These are phyloP conservation scores for Ceratocystis cacaofunesta DNA, from an alignment of 2,329 filamentous ascomycete species.

Conservation along the genomic window DNA sequence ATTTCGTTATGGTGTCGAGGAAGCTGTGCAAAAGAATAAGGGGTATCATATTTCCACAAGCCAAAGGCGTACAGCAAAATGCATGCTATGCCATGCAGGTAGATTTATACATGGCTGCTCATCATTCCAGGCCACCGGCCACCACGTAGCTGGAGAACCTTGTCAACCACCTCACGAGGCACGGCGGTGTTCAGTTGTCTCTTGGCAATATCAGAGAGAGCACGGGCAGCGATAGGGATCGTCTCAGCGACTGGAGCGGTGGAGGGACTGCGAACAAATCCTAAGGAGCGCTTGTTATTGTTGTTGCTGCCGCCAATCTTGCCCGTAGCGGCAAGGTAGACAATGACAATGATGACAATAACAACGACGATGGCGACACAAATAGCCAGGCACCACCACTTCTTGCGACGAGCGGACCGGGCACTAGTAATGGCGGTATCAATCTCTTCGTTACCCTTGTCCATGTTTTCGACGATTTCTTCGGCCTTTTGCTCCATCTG, in stretches of 20 bases:
- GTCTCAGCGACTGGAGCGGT: conserved; percentile 5
- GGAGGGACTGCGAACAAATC: conserved; percentile 13
- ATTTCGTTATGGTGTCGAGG: background rate
- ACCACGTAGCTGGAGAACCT: conserved; percentile 8
- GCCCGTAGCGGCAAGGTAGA: conserved; percentile 27
- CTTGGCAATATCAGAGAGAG: conserved; percentile 5
- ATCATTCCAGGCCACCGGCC: conserved; percentile 9
- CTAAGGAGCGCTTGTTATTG: conserved; percentile 22
- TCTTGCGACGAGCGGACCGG: conserved; percentile 70
- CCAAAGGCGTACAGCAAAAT: background rate
- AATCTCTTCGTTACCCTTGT: conserved; percentile 74
- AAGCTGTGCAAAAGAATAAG: background rate
- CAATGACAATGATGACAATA: conserved; percentile 36
- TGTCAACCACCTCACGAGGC: conserved; percentile 4
- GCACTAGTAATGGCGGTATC: conserved; percentile 70
- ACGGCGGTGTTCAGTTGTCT: conserved; percentile 7
- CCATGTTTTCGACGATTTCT: conserved; percentile 69
- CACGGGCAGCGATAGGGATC: background rate
- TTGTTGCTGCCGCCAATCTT: conserved; percentile 21
- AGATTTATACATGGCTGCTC: background rate
- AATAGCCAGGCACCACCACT: conserved; percentile 88
- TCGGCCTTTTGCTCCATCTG: conserved; percentile 79
- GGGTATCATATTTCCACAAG: background rate
- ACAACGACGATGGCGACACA: conserved; percentile 39
- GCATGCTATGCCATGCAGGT: background rate